Conservation (phyloP, 345 rosid genomes). For the Aquilaria sinensis region DNA sequence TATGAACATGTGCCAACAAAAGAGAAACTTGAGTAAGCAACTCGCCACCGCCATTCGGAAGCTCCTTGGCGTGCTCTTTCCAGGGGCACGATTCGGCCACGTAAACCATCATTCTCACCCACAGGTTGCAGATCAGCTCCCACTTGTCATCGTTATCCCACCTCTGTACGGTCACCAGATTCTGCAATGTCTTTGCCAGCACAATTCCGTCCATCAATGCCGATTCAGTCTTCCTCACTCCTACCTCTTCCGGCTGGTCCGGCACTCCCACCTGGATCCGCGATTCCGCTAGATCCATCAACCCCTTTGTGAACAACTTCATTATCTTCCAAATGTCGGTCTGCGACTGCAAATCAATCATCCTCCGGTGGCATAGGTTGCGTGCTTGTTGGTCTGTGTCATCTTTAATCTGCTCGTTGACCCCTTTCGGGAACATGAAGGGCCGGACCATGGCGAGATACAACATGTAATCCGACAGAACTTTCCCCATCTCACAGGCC, state of each 20-base stretch:
- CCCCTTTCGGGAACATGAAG: constrained; percentile 16
- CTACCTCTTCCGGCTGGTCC: not conserved
- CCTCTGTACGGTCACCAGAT: not conserved
- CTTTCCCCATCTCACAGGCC: constrained; percentile 11
- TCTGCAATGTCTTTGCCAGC: constrained; percentile 5
- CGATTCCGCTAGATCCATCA: not conserved
- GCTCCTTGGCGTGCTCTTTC: constrained; percentile 19
- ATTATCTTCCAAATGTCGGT: too few species aligned
- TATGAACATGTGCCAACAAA: constrained; percentile 13
- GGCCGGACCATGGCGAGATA: constrained; percentile 6
- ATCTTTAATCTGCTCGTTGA: constrained; percentile 1
- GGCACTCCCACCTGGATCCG: not conserved
- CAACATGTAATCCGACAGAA: constrained; percentile 12
- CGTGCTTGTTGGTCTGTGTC: constrained; percentile 12
- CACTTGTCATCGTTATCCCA: constrained; percentile 9
- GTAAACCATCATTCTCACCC: constrained; percentile 20
- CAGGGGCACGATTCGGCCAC: constrained; percentile 19
- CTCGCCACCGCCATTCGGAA: constrained; percentile 16
- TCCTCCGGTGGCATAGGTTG: not conserved
- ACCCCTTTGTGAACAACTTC: not conserved
- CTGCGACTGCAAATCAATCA: too few species aligned
- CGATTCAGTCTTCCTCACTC: not conserved
- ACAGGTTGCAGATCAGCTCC: constrained; percentile 15
- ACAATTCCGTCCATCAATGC: constrained; percentile 8
- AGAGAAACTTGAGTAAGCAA: constrained; percentile 21